Conservation (phyloP, 2,329 filamentous ascomycete genomes). For the Rutstroemia sp. region DNA sequence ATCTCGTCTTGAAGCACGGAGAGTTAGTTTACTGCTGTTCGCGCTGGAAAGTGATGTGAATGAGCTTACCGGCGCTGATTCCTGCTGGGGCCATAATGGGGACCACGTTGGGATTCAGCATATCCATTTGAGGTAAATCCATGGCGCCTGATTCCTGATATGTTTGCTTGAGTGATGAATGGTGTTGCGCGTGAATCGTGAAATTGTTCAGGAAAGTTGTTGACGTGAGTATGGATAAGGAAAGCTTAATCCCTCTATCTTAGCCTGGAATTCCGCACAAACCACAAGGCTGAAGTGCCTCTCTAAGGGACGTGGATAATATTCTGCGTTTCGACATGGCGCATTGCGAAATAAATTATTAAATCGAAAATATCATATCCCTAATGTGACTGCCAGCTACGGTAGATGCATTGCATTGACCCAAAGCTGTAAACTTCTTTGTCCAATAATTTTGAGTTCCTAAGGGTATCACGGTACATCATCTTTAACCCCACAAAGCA, state of each 20-base stretch:
- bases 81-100: conserved; percentile 14
- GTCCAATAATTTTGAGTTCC: background rate
- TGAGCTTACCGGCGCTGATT: conserved; percentile 33
- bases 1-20: conserved; percentile 66
- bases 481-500: background rate
- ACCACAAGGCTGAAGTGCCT: background rate
- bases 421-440: background rate
- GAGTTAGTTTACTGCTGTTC: background rate
- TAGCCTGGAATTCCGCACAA: background rate
- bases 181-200: background rate
- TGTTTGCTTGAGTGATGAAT: no score
- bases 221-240: background rate
- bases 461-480: background rate
- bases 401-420: background rate
- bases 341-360: no score
- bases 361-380: no score
- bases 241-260: background rate
- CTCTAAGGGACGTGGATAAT: no score
- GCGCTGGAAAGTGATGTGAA: background rate
- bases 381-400: background rate
- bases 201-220: background rate
- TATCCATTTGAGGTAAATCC: background rate
- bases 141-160: background rate
- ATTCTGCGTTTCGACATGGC: no score
- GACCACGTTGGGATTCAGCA: background rate